phyloP scores from a whole-genome alignment of 2,329 filamentous ascomycete species.

The Phialophora tarda region DNA sequence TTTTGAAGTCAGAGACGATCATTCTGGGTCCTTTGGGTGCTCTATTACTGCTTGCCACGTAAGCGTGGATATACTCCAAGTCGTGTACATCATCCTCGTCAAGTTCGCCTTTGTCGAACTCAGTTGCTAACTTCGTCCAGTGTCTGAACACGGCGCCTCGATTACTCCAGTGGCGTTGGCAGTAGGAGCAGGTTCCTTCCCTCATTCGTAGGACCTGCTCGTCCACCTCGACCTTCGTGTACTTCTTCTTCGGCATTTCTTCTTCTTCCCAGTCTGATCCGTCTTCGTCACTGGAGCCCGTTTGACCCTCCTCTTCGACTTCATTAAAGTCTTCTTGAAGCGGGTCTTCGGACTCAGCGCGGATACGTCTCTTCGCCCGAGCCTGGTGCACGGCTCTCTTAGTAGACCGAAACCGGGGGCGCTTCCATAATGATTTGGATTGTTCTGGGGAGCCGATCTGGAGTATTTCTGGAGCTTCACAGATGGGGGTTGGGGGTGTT shows the following conservation, averaged over 20 bases:
- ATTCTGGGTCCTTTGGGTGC: conserved; percentile 21
- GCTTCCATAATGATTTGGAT: conserved; percentile 23
- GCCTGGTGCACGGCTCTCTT: conserved; percentile 16
- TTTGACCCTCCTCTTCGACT: conserved; percentile 4
- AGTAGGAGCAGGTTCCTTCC: conserved; percentile 36
- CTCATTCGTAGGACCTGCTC: conserved; percentile 30
- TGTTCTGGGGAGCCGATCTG: conserved; percentile 12
- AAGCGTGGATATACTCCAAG: conserved; percentile 32
- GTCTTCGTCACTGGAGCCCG: conserved; percentile 4
- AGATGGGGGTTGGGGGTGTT: conserved; percentile 8
- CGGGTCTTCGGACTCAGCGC: conserved; percentile 39
- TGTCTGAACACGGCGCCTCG: conserved; percentile 31
- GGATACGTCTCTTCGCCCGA: conserved; percentile 11
- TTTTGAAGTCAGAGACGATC: conserved; percentile 33
- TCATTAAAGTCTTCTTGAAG: conserved; percentile 36
- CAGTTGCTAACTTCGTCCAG: conserved; percentile 28
- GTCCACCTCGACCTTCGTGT: conserved; percentile 7
- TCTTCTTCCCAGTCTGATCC: conserved; percentile 13
- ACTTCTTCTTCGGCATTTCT: conserved; percentile 6
- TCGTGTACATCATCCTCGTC: conserved; percentile 35
- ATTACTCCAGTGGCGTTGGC: conserved; percentile 27
- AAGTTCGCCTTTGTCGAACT: conserved; percentile 22
- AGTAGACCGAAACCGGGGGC: conserved; percentile 8
- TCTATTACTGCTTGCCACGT: conserved; percentile 19
- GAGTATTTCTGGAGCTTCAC: neutral